A percentile compares a stretch with the other conserved stretches of the same genome.
Conservation (phyloP, 805 yeast genomes). For the Kodamaea laetipori region DNA sequence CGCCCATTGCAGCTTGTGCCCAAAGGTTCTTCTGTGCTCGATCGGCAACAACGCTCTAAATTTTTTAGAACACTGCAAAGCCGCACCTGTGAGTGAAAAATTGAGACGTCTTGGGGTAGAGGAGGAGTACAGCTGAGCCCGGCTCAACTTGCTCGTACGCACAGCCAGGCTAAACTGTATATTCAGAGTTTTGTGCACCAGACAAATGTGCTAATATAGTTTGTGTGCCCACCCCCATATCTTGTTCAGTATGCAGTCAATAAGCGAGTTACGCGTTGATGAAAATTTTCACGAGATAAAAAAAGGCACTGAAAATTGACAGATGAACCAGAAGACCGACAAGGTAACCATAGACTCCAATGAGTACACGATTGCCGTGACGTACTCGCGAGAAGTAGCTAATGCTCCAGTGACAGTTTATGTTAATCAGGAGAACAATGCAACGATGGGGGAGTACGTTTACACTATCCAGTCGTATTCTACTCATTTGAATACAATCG, state of each 20-base stretch:
- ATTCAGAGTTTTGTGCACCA: no score
- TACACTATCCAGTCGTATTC: slow-evolving; percentile 31
- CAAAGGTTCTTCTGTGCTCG: not conserved
- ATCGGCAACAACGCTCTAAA: no score
- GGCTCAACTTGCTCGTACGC: no score
- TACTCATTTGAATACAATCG: slow-evolving; percentile 21
- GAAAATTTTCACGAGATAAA: no score
- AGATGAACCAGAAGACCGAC: not conserved
- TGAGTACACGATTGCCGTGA: slow-evolving; percentile 20
- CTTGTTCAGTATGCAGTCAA: slow-evolving; percentile 1
- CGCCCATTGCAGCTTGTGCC: not conserved
- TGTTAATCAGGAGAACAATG: slow-evolving; percentile 27
- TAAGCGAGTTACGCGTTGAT: not conserved
- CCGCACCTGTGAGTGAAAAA: no score
- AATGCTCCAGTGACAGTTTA: slow-evolving; percentile 34
- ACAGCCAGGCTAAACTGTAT: no score
- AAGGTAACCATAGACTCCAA: slow-evolving; percentile 12
- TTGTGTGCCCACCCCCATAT: slow-evolving; percentile 5
- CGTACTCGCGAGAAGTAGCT: slow-evolving; percentile 11
- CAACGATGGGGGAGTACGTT: slow-evolving; percentile 29
- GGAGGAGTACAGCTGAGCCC: no score
- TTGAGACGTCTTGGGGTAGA: no score
- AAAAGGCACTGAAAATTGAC: not conserved
- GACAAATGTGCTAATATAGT: not conserved
- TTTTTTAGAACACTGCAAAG: no score